Evolutionary conservation across 495 filamentous ascomycete genomes (phyloP), one percentile per base, ranked within the genome.

Genomic region (Jackrogersella multiformis): DNA sequence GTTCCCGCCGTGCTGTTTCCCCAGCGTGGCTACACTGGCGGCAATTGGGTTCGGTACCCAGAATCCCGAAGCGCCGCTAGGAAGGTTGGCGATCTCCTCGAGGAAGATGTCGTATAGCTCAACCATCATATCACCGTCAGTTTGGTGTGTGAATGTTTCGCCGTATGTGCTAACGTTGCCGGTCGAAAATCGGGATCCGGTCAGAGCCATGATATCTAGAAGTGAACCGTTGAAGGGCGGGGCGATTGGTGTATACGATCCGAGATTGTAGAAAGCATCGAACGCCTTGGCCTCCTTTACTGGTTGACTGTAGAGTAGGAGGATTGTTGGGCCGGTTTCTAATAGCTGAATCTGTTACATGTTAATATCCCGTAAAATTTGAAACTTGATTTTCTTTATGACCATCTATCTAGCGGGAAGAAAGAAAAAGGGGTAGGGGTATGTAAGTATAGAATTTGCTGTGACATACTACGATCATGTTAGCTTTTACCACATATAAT

Each of bases 21-120:
- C 69, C 44, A 74, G 58, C 23, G 71, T 70, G 26, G 72, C 74
- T 15, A 78, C 64, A 20, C 60, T 66, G 4, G 73, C 45, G 2
- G 77, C 64, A 21, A 77, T 54, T 23, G 76, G 69, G 38, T 79
- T 76, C 21, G 73, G 72, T 0, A 71, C 73, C 56, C 72, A 66
- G 18, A 68, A 70, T 20, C 32, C 73, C 9, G 68, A 41, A 45
- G 77, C 62, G 3, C 62, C 69, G 12, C 53, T 56, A 3, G 76
- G 68, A 20, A 67, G 51, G 23, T 54, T 59, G 7, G 75, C 53
- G 0, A 59, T 56, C 39, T 73, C 69, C 10, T 72, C 69, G 0
- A 32, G 49, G 34, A 68, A 65, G 35, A 75, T 74, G 9, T 60
- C 60, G 21, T 77, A 71, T 5, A 72, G 41, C 26, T 63, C 74